phyloP scores from a whole-genome alignment of 306 rosid genomes.

The Cicer judaicum region DNA sequence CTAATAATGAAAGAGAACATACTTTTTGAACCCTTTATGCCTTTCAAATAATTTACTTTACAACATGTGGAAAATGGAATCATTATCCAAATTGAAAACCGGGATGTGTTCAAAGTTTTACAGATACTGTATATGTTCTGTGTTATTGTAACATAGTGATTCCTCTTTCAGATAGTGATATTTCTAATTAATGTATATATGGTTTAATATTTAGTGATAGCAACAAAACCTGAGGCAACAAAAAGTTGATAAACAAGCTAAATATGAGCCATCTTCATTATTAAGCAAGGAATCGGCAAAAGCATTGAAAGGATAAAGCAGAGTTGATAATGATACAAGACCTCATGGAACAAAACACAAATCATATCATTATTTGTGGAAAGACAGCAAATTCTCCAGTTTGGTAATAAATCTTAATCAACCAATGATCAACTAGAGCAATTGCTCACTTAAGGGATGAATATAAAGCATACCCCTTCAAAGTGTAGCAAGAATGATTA shows the following conservation, averaged over 20 bases:
- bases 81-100: slow-evolving; percentile 6
- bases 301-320: slow-evolving; percentile 24
- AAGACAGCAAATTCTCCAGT: slow-evolving; percentile 5
- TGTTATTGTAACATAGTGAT: neutral
- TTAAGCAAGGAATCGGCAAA: slow-evolving; percentile 5
- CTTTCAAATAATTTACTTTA: slow-evolving; percentile 33
- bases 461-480: neutral
- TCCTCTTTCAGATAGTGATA: neutral
- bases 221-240: neutral
- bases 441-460: neutral
- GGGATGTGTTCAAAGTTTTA: neutral
- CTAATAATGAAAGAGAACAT: slow-evolving; percentile 5
- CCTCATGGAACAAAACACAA: neutral
- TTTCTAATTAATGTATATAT: slow-evolving; percentile 3
- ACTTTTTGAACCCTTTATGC: neutral
- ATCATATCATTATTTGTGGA: slow-evolving; percentile 9
- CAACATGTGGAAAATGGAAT: neutral
- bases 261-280: neutral
- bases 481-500: neutral
- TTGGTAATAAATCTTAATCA: slow-evolving; percentile 1
- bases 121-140: no score
- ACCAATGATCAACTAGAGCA: neutral
- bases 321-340: slow-evolving; percentile 12
- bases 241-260: slow-evolving; percentile 6
- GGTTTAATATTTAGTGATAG: neutral